Evolutionary conservation across 345 rosid genomes (phyloP), one percentile per base, ranked within the genome.

Genomic region (Nephelium lappaceum): DNA sequence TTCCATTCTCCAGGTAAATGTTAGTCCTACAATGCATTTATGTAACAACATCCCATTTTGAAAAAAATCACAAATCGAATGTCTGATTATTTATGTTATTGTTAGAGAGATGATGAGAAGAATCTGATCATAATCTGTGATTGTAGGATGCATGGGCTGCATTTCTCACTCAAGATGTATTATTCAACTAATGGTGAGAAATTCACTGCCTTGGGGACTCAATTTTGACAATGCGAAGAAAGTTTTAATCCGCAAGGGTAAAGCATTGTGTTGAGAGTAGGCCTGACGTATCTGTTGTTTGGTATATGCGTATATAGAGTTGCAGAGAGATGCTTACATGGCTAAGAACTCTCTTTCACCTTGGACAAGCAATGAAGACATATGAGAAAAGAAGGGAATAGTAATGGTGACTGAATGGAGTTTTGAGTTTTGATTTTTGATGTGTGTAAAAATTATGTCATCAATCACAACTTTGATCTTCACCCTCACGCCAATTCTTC

Each of bases 91-190:
- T 62, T 24, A 14, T 24, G 41, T 74, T 15, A 45, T 27, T 6
- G 31, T 14, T 16, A 0, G 62, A 51, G n/a, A 27, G 42, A 53
- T 31, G 62, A n/a, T 12, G 43, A 41, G 2, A 4, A 23, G 25
- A 65, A 39, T 63, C 72, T 66, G 8, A 23, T 11, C 51, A 6
- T 53, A 72, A 38, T 15, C 8, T 74, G 58, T 77, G 74, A 1
- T 36, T 83, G 78, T 84, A 94, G 97, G 92, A 91, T 78, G 94
- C 97, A 5, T 93, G 95, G 95, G 85, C 87, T 9, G 88, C 86
- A 58, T 78, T 78, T 53, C 66, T 82, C 67, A 69, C 79, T 19
- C 69, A 82, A 53, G 81, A 81, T 69, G 77, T 53, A 27, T 69
- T 73, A 63, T 73, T 55, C 43, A 74, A 38, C 71, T 74, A 70